Percentiles rank a stretch among this genome's conserved stretches.
phyloP scores from a whole-genome alignment of 441 rosid genomes.

The Jatropha podagrica region DNA sequence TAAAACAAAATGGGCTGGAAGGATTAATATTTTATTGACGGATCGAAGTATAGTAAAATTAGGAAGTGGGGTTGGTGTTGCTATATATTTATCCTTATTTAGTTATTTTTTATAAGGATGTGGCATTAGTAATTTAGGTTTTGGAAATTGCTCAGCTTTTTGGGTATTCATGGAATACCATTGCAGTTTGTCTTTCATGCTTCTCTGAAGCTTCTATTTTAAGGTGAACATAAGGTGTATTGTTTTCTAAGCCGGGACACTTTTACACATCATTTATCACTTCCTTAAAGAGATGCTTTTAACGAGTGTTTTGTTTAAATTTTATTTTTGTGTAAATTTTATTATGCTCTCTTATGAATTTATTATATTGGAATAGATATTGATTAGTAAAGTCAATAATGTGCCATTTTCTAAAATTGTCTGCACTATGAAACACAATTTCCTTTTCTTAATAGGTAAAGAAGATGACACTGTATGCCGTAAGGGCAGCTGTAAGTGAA shows the following conservation, averaged over 20 bases:
- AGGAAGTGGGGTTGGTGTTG: too few relatives aligned
- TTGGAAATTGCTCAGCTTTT: not conserved
- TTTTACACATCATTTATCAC: not conserved
- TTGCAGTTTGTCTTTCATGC: not conserved
- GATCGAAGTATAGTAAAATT: too few relatives aligned
- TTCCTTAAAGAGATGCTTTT: not conserved
- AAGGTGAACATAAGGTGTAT: not conserved
- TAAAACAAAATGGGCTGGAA: too few relatives aligned
- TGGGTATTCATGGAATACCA: not conserved
- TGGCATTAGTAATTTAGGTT: not conserved
- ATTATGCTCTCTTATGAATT: not conserved
- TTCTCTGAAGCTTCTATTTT: not conserved
- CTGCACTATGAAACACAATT: not conserved
- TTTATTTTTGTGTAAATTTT: not conserved
- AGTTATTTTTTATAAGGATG: not conserved
- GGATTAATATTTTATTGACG: too few relatives aligned
- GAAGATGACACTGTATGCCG: constrained; percentile 52
- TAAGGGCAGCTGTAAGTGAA: constrained; percentile 34
- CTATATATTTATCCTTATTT: too few relatives aligned
- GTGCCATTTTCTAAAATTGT: not conserved
- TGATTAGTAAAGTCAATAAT: not conserved
- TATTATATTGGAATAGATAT: not conserved
- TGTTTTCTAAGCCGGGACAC: not conserved
- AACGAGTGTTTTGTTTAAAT: not conserved
- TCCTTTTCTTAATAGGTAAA: constrained; percentile 35